Evolutionary conservation across 495 filamentous ascomycete species (phyloP).

Genomic region (Usnea hakonensis): DNA sequence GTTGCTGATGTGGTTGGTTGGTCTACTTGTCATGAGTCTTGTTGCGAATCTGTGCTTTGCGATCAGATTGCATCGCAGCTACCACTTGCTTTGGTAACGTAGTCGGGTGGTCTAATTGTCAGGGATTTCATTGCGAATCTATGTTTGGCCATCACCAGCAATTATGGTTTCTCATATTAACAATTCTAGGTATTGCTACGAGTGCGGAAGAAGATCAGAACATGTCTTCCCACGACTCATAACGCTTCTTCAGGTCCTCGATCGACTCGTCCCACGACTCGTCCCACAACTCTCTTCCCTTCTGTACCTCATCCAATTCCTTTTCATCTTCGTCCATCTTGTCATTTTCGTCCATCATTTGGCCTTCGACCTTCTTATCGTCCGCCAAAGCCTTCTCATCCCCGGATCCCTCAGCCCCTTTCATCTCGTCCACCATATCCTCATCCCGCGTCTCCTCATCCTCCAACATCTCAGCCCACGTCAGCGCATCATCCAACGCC

Average conservation of each 20-base stretch:
- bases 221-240: background rate
- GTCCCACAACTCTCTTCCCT: too few species aligned
- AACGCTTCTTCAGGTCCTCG: background rate
- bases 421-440: background rate
- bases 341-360: too few species aligned
- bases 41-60: slow-evolving; percentile 1
- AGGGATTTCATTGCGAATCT: slow-evolving; percentile 4
- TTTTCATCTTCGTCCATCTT: background rate
- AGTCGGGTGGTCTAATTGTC: slow-evolving; percentile 34
- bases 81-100: slow-evolving; percentile 68
- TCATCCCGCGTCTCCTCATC: background rate
- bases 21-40: slow-evolving; percentile 8
- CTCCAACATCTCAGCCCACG: background rate
- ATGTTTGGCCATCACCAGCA: background rate
- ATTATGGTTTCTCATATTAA: background rate
- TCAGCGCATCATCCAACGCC: background rate
- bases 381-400: background rate
- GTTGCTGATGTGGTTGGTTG: slow-evolving; percentile 57
- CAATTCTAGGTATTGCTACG: too few species aligned
- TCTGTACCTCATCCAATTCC: too few species aligned
- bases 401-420: background rate
- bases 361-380: too few species aligned
- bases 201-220: background rate
- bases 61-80: background rate
- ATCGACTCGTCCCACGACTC: background rate